phyloP scores from a whole-genome alignment of 257 asterid species.

The Paraleonurus japonicus region DNA sequence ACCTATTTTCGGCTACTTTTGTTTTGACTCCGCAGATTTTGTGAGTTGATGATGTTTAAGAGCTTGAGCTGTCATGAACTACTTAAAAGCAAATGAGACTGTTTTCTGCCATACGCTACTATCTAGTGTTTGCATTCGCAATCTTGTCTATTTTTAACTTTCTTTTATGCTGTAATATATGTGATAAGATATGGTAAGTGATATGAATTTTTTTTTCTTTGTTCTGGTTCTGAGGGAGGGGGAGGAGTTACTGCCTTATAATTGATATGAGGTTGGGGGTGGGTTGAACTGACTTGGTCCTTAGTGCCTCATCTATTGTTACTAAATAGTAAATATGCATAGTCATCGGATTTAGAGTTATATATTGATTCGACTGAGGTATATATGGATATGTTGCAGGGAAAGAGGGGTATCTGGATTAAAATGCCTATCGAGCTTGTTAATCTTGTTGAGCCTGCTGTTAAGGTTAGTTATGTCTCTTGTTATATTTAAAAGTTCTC shows the following conservation, averaged over 20 bases:
- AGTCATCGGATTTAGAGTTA: no score
- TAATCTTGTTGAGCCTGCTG: conserved; percentile 78
- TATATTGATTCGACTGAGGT: no score
- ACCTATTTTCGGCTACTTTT: neutral
- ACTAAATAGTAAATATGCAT: no score
- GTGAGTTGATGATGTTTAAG: neutral
- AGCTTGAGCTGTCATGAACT: neutral
- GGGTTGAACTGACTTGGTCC: no score
- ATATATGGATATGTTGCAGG: conserved; percentile 50
- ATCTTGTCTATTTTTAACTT: neutral
- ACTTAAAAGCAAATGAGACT: neutral
- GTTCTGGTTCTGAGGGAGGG: no score
- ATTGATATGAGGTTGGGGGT: no score
- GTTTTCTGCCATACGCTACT: neutral
- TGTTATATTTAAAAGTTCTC: neutral
- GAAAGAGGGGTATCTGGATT: conserved; percentile 91
- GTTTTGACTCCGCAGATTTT: neutral
- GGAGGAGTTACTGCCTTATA: no score
- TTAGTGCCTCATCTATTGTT: no score
- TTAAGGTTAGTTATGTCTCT: conserved; percentile 74
- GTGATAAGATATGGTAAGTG: neutral
- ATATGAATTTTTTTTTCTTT: neutral
- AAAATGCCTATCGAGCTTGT: conserved; percentile 87
- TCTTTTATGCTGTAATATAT: neutral
- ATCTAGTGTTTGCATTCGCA: neutral